Conservation (phyloP, 2,329 filamentous ascomycete species). For the Hypoxylon sp. region DNA sequence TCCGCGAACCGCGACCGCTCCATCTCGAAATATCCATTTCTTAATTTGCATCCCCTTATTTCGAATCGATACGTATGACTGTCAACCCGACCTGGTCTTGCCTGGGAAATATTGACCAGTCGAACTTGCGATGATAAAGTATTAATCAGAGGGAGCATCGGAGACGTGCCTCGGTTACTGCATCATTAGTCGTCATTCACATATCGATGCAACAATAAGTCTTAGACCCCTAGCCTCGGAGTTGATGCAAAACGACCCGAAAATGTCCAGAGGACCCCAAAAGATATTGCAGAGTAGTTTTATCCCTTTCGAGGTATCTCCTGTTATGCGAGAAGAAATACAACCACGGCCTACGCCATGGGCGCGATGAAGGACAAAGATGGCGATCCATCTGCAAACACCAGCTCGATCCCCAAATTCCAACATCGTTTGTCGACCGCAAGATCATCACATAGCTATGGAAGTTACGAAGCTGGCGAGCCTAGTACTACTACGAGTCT, state of each 20-base stretch:
- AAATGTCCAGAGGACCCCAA: constrained; percentile 21
- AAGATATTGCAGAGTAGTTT: constrained; percentile 20
- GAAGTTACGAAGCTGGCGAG: constrained; percentile 56
- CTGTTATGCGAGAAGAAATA: constrained; percentile 23
- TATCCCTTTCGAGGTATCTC: constrained; percentile 5
- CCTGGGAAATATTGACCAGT: constrained; percentile 2
- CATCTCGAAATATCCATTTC: constrained; percentile 20
- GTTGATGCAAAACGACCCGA: constrained; percentile 10
- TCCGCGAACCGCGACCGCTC: constrained; percentile 31
- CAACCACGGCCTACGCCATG: constrained; percentile 20
- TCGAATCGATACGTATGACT: too few relatives aligned
- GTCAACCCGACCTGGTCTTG: constrained; percentile 1
- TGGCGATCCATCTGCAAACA: constrained; percentile 41
- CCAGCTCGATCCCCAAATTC: constrained; percentile 35
- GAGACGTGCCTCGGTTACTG: neutral
- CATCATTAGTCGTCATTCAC: constrained; percentile 21
- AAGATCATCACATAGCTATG: constrained; percentile 46
- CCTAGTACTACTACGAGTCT: constrained; percentile 52
- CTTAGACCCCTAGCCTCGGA: constrained; percentile 8
- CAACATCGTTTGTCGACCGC: constrained; percentile 42
- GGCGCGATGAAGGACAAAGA: constrained; percentile 48
- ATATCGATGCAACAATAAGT: constrained; percentile 11
- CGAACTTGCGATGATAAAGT: neutral
- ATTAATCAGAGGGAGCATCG: constrained; percentile 14
- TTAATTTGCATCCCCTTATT: too few relatives aligned